Base-by-base conservation (phyloP, 352 stramenopile genomes). In the Phytophthora chlamydospora region DNA sequence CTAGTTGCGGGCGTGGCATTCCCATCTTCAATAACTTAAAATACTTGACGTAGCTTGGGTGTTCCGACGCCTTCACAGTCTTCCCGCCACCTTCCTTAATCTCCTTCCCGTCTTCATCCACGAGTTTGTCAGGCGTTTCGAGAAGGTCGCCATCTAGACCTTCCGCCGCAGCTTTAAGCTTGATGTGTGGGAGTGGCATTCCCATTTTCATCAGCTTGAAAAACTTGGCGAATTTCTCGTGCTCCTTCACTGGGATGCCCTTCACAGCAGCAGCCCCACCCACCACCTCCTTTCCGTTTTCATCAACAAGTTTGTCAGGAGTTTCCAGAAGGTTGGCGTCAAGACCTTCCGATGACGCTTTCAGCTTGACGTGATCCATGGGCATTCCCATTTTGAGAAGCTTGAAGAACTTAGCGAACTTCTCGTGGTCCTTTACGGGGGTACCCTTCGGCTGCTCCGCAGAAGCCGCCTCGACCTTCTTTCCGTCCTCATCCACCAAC, bases 1-100 rank as follows among this genome's bases (percentile, higher is more conserved):
- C 92, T 8, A 98, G 76, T 35, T 96, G 93, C 17, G 87, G 83
- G 44, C 89, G 81, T 7, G 96, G 96, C 83, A 99, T 94, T 5
- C 93, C 94, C 72, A 98, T 93, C 67, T 97, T 98, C 38, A 95
- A 72, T 86, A 99, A 95, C 70, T 98, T 98, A 77, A 98, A 98
- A 80, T 98, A 98, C 71, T 98, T 98, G 47, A 63, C 66, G 61
- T 97, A 98, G 45, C 74, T 81, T 13, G 90, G 90, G 58, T 98
- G 91, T 52, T 98, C 82, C 7, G 61, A 81, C 38, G 65, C 78
- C 45, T 84, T 88, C 29, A 87, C 66, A 39, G 62, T 73, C 39
- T 75, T 71, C 11, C 45, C 56, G 19, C 52, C 36, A n/a, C 32
- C 52, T 46, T 32, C 47, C 35, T 68, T 76, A 17, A 82, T 59